Evolutionary conservation across 73 alveolate genomes (phyloP).

Genomic region (Paramecium tetraurelia): DNA sequence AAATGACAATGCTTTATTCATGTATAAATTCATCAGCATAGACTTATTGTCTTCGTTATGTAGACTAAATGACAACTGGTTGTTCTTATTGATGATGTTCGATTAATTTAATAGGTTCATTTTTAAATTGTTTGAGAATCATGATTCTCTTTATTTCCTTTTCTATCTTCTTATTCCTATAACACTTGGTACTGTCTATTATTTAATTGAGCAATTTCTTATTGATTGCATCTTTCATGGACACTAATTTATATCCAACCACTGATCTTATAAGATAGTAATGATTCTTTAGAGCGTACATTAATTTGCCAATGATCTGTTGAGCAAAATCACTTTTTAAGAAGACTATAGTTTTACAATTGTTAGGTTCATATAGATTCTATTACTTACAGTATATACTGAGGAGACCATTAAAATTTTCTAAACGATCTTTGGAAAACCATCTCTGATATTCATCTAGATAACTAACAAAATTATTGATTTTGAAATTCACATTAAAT

Average conservation of each 20-base stretch:
- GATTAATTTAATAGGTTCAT: not conserved
- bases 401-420: not conserved
- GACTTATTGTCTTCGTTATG: not conserved
- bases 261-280: not conserved
- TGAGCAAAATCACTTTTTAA: not conserved
- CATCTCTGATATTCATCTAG: slow-evolving; percentile 25
- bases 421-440: not conserved
- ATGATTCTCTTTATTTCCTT: not conserved
- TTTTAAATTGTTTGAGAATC: not conserved
- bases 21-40: not conserved
- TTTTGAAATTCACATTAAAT: not conserved
- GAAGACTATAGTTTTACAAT: not conserved
- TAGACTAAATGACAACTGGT: not conserved
- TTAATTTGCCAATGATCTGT: not conserved
- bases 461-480: not conserved
- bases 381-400: not conserved
- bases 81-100: not conserved
- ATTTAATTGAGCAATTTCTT: not conserved
- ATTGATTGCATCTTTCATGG: not conserved
- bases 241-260: slow-evolving; percentile 20
- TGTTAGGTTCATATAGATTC: not conserved
- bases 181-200: not conserved
- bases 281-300: not conserved
- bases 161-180: not conserved
- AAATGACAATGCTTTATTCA: not conserved